Base-by-base conservation (phyloP, 495 filamentous ascomycete species). In the Penicillium diatomitis region DNA sequence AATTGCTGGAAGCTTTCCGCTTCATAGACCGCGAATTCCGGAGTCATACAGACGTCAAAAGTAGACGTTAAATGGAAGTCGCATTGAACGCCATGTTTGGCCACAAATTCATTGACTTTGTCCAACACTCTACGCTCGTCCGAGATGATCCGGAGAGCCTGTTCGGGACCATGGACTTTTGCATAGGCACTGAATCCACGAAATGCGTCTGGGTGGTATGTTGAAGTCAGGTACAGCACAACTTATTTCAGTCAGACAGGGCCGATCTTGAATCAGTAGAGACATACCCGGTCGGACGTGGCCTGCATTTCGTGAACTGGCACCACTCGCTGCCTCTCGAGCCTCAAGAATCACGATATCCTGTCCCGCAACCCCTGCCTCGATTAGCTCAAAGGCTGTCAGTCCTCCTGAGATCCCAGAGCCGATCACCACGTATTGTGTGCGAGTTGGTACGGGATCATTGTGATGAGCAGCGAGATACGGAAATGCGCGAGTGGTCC, bases 1-100 rank as follows among this genome's bases (percentile, higher is more conserved):
- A 61, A 67, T 32, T 53, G 53, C n/a, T 57, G 46, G 6, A 67
- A 35, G 31, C 57, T 63, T 8, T 57, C 55, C 1, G 55, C 53
- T 37, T 62, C 59, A 30, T 64, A 59, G 11, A 47, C 47, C 2
- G 62, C 61, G 32, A 67, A 63, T 12, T 64, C 59, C 0, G 47
- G 47, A 0, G 61, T 64, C 59, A 67, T 64, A 44, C 64, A 67
- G 5, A 67, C 57, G 28, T 67, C 64, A 10, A 64, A 63, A 0
- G 63, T 66, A 1, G 56, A 54, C 2, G 63, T 64, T 20, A 56
- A 34, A 28, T 62, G 50, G 38, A 66, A 66, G 34, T 66, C 63
- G 29, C 63, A 66, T 31, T 48, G 42, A 3, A 66, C 61, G 8
- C 55, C 47, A n/a, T 64, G 55, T n/a, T 52, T 52, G 3, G 51